Percentiles rank a stretch among this genome's conserved stretches.
These are phyloP conservation scores for Botrytis byssoidea DNA, from an alignment of 2,329 filamentous ascomycete species.

Conservation along the genomic window DNA sequence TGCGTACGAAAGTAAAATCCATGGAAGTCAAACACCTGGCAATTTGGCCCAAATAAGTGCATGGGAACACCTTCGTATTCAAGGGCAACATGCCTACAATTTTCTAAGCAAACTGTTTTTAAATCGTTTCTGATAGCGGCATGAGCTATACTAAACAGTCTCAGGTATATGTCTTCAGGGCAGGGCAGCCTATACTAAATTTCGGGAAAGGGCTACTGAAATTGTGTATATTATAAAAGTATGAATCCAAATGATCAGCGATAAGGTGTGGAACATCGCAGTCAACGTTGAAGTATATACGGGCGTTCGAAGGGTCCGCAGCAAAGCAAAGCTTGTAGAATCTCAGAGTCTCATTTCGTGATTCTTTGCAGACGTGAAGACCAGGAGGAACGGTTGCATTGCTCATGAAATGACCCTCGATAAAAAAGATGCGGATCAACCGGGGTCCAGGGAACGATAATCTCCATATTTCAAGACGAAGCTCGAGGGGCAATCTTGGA, in stretches of 20 bases:
- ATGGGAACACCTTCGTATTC: no score
- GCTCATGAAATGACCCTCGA: background rate
- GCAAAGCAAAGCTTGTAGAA: background rate
- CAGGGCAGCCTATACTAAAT: rapidly evolving
- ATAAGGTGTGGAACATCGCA: background rate
- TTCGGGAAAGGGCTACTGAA: rapidly evolving
- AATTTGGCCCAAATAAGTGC: background rate
- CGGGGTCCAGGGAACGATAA: background rate
- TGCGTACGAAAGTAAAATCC: background rate
- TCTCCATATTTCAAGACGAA: conserved; percentile 5
- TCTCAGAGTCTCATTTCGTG: background rate
- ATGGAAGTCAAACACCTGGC: background rate
- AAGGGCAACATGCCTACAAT: background rate
- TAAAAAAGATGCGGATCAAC: background rate
- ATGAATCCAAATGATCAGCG: background rate
- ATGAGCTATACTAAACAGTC: background rate
- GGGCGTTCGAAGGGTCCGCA: background rate
- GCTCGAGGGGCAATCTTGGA: background rate
- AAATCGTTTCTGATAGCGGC: background rate
- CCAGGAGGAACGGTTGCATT: background rate
- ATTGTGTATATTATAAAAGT: background rate
- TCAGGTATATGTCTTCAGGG: background rate
- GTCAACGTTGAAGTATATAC: background rate
- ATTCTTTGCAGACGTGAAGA: conserved; percentile 3
- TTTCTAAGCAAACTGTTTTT: background rate